phyloP scores from a whole-genome alignment of 768 basidiomycete species.

The Trametes cubensis region DNA sequence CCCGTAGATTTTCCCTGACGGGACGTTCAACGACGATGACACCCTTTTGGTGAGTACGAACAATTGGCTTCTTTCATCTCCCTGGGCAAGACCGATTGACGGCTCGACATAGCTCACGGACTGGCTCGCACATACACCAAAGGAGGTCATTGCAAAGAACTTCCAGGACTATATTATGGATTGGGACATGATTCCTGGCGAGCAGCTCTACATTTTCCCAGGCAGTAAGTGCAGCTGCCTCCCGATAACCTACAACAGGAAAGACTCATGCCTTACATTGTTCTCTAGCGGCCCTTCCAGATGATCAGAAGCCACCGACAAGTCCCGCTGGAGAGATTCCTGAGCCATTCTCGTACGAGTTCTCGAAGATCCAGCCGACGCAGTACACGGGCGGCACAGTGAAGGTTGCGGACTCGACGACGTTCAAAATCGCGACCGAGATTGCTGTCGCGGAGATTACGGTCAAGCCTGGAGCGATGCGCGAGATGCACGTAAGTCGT shows the following conservation, averaged over 20 bases:
- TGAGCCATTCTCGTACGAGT: conserved; percentile 47
- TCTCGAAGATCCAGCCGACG: conserved; percentile 42
- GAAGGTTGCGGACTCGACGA: conserved; percentile 53
- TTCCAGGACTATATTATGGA: conserved; percentile 45
- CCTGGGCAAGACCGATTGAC: not conserved
- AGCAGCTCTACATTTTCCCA: conserved; percentile 58
- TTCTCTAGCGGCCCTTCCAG: conserved; percentile 38
- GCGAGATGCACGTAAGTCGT: conserved; percentile 55
- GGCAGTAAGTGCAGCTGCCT: conserved; percentile 34
- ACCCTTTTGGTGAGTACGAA: conserved; percentile 48
- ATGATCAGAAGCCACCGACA: conserved; percentile 38
- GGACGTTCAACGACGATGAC: conserved; percentile 53
- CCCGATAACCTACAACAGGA: too few relatives aligned
- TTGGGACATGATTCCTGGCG: conserved; percentile 46
- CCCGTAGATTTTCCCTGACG: conserved; percentile 51
- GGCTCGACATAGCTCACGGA: conserved; percentile 47
- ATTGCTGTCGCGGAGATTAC: conserved; percentile 60
- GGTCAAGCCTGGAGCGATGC: conserved; percentile 56
- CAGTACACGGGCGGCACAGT: conserved; percentile 50
- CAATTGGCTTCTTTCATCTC: not conserved
- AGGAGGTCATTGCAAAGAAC: conserved; percentile 58
- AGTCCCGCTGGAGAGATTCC: conserved; percentile 48
- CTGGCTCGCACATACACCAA: conserved; percentile 56
- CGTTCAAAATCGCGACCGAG: conserved; percentile 50
- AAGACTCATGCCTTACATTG: not conserved